Evolutionary conservation across 257 asterid species (phyloP).

Genomic region (Lithospermum erythrorhizon): DNA sequence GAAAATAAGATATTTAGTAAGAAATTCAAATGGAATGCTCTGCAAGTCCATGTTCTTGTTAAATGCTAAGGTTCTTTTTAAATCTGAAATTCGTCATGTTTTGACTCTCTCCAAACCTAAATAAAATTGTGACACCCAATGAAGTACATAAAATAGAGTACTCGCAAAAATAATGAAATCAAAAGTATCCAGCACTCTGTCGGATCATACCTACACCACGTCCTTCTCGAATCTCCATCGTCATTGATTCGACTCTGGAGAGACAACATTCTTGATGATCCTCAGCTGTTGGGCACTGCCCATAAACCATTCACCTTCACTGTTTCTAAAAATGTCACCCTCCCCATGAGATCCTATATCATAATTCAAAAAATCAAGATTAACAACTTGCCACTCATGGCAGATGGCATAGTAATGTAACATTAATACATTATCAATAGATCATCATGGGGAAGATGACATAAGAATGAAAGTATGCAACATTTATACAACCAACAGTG

Average conservation of each 20-base stretch:
- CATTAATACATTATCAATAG: neutral
- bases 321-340: slow-evolving; percentile 79
- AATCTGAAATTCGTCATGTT: neutral
- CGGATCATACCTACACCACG: slow-evolving; percentile 84
- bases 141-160: neutral
- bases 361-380: slow-evolving; percentile 6
- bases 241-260: slow-evolving; percentile 89
- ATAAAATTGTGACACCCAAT: neutral
- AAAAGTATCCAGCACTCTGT: neutral
- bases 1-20: neutral
- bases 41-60: neutral
- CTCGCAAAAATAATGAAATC: neutral
- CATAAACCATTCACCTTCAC: slow-evolving; percentile 90
- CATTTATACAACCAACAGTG: neutral
- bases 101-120: neutral
- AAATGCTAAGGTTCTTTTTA: too few relatives aligned
- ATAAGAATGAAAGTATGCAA: neutral
- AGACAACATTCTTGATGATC: slow-evolving; percentile 86
- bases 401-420: neutral
- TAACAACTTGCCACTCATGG: neutral
- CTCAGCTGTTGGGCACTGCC: slow-evolving; percentile 96
- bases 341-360: slow-evolving; percentile 76
- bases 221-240: slow-evolving; percentile 98
- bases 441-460: neutral
- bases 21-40: too few relatives aligned